Conservation (phyloP, 768 basidiomycete genomes). For the Calvatia gigantea region DNA sequence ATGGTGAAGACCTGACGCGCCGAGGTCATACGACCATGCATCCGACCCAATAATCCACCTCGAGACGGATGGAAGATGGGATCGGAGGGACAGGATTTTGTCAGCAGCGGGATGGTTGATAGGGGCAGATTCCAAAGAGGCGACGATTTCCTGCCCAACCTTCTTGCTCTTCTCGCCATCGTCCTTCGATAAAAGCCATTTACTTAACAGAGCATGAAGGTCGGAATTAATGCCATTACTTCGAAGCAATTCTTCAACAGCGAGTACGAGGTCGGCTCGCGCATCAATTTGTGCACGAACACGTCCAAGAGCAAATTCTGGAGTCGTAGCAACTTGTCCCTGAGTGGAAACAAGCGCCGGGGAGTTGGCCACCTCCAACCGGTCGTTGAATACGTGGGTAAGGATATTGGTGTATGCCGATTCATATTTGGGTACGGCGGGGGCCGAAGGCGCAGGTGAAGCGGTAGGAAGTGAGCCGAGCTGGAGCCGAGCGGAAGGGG, state of each 20-base stretch:
- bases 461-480: constrained; percentile 38
- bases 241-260: constrained; percentile 65
- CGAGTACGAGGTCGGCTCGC: constrained; percentile 60
- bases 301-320: constrained; percentile 92
- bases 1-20: constrained; percentile 93
- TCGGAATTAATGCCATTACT: constrained; percentile 43
- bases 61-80: constrained; percentile 65
- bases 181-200: constrained; percentile 79
- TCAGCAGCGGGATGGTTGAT: constrained; percentile 42
- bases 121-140: constrained; percentile 39
- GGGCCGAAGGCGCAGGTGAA: constrained; percentile 30
- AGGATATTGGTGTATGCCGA: constrained; percentile 89
- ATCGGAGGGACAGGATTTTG: constrained; percentile 54
- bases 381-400: constrained; percentile 69
- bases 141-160: constrained; percentile 55
- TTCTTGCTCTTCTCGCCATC: constrained; percentile 58
- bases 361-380: constrained; percentile 83
- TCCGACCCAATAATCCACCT: constrained; percentile 99
- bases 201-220: constrained; percentile 68
- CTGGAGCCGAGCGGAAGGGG: constrained; percentile 39
- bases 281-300: constrained; percentile 79
- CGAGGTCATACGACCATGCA: constrained; percentile 96
- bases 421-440: constrained; percentile 88
- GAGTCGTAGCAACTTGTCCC: constrained; percentile 80
- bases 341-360: constrained; percentile 67